Conservation (phyloP, 1,139 yeast genomes). For the Suhomyces taliae region DNA sequence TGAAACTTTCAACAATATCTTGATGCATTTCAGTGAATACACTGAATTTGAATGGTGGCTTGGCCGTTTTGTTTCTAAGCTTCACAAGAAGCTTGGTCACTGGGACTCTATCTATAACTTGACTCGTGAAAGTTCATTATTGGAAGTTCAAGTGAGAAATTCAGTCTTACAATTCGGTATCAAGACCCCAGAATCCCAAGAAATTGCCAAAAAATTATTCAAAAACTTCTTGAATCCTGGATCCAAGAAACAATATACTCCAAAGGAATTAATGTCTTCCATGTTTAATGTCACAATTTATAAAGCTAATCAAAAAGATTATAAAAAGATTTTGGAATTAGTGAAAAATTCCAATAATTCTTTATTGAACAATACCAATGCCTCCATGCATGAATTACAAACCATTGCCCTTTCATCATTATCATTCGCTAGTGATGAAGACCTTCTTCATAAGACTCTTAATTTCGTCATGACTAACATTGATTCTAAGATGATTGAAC, state of each 20-base stretch:
- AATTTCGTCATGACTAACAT: constrained; percentile 57
- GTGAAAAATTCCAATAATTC: constrained; percentile 49
- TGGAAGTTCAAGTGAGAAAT: constrained; percentile 44
- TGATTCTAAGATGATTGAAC: constrained; percentile 53
- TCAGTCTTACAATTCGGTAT: constrained; percentile 39
- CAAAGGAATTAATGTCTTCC: constrained; percentile 43
- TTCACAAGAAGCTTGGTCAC: constrained; percentile 25
- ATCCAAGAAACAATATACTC: constrained; percentile 45
- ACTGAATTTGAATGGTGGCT: constrained; percentile 25
- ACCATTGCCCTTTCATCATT: constrained; percentile 55
- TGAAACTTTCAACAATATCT: constrained; percentile 30
- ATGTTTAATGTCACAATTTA: constrained; percentile 35
- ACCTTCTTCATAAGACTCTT: constrained; percentile 51
- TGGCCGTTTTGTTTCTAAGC: constrained; percentile 16
- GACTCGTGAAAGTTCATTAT: constrained; percentile 14
- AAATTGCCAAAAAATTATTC: constrained; percentile 39
- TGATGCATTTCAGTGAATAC: constrained; percentile 31
- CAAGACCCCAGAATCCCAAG: constrained; percentile 28
- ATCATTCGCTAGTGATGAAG: constrained; percentile 46
- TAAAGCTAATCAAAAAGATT: constrained; percentile 46
- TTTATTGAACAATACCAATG: constrained; percentile 34
- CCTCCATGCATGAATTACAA: constrained; percentile 40
- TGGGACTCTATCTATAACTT: constrained; percentile 21
- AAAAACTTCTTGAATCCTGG: constrained; percentile 50
- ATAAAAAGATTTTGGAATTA: constrained; percentile 55